Percentiles rank a stretch among this genome's conserved stretches.
Conservation (phyloP, 106 monocot genomes). For the Dendrobium huoshanense region DNA sequence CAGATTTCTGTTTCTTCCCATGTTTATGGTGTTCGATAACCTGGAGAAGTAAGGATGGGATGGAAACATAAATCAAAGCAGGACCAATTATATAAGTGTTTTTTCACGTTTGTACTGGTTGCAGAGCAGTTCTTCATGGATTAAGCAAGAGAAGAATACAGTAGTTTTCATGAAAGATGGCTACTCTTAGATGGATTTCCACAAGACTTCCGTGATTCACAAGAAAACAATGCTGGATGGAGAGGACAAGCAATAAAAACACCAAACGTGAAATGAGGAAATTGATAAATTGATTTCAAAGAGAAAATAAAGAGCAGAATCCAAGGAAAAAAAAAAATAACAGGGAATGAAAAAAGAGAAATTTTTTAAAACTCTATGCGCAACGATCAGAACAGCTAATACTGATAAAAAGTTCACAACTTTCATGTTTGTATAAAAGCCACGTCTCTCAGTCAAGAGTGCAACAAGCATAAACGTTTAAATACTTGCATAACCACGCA, state of each 20-base stretch:
- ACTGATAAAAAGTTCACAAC: too few species aligned
- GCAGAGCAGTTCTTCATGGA: not conserved
- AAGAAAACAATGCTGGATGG: not conserved
- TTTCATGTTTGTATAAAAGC: too few species aligned
- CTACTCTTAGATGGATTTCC: not conserved
- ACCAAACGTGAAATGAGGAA: too few species aligned
- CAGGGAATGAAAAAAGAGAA: too few species aligned
- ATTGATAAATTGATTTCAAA: too few species aligned
- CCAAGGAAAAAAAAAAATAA: too few species aligned
- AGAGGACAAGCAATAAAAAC: not conserved
- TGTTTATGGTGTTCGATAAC: slow-evolving; percentile 16
- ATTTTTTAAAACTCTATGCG: too few species aligned
- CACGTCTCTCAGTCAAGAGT: too few species aligned
- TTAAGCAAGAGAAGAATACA: not conserved
- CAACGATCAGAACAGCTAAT: too few species aligned
- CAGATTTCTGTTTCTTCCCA: slow-evolving; percentile 20
- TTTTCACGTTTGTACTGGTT: not conserved
- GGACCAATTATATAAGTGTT: not conserved
- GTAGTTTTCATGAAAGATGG: not conserved
- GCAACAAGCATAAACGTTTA: too few species aligned
- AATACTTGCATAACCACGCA: not conserved
- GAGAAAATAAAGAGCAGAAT: too few species aligned
- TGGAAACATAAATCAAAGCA: not conserved
- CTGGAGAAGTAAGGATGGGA: slow-evolving; percentile 8
- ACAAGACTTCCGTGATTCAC: not conserved